Base-by-base conservation (phyloP, 129 eudicot genomes). In the Sambucus nigra region DNA sequence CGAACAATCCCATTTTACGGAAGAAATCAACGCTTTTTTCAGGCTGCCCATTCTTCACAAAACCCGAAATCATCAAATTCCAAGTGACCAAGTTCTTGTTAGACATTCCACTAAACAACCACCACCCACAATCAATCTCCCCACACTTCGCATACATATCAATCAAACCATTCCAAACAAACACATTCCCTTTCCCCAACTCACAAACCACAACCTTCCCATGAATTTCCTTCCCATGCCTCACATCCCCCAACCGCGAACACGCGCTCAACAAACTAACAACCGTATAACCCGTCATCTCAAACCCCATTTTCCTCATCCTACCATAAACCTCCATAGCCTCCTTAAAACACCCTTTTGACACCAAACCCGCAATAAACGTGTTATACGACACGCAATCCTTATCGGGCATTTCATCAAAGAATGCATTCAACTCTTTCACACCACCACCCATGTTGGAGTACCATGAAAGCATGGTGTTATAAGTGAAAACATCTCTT, bases 51-150 rank as follows among this genome's bases (percentile, higher is more conserved):
- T 66, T 64, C 50, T 59, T 71, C 67, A 74, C 13, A 47, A 63
- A 79, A 11, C 80, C 78, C 5, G 69, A 62, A 63, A 79, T 74
- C 75, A 74, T 79, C 44, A 65, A 59, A 70, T 70, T 79, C 81
- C 75, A 79, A 5, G 75, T 70, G 19, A 79, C 75, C 31, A 67
- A 57, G 39, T 56, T 70, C 60, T 64, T 74, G 4, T 60, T 41
- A 17, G 62, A 8, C 72, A 74, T 63, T 29, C 33, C 35, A 56
- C 67, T 69, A 62, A 74, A 79, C 66, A 79, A 49, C 66, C 69
- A 70, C 20, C 70, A 71, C 4, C 72, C 76, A 27, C 39, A 29
- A 17, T 63, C 60, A 57, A 74, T 48, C 57, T 70, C 59, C 9
- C 76, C 68, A 59, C 76, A 66, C 57, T 79, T 73, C n/a, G 74